Evolutionary conservation across 2,329 filamentous ascomycete genomes (phyloP).

Genomic region (Thielaviopsis musarum): DNA sequence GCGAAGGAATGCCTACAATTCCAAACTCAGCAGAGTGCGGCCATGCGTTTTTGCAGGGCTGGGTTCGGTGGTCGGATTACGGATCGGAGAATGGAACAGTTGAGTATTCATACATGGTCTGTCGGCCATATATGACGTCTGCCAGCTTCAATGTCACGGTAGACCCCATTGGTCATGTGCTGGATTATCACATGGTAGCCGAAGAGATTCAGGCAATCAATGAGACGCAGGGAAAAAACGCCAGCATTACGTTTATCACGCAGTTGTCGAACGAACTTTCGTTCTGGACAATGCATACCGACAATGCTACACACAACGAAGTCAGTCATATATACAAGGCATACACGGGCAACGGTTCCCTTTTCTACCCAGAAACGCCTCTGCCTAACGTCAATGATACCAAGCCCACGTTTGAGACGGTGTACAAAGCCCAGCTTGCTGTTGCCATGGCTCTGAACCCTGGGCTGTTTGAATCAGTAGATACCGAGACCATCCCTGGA

Average conservation of each 20-base stretch:
- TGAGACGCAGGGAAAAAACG: background rate
- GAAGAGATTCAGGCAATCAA: background rate
- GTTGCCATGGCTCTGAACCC: background rate
- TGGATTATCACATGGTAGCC: constrained; percentile 11
- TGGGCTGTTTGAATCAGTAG: constrained; percentile 20
- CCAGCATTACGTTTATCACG: background rate
- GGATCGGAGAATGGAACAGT: background rate
- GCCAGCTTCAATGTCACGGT: constrained; percentile 21
- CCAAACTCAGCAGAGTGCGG: background rate
- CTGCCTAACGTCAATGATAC: background rate
- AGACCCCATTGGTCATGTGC: constrained; percentile 16
- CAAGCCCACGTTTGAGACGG: background rate
- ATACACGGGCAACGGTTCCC: background rate
- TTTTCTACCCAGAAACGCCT: background rate
- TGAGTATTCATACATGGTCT: constrained; percentile 13
- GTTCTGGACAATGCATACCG: background rate
- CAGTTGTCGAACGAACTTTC: background rate
- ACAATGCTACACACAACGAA: background rate
- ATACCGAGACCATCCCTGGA: constrained; percentile 7
- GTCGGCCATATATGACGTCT: constrained; percentile 17
- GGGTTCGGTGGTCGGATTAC: background rate
- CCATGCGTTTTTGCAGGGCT: background rate
- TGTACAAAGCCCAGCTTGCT: constrained; percentile 1
- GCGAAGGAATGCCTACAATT: background rate
- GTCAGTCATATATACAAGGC: constrained; percentile 2